Conservation (phyloP, 169 alveolate genomes). For the Plasmodium gallinaceum region DNA sequence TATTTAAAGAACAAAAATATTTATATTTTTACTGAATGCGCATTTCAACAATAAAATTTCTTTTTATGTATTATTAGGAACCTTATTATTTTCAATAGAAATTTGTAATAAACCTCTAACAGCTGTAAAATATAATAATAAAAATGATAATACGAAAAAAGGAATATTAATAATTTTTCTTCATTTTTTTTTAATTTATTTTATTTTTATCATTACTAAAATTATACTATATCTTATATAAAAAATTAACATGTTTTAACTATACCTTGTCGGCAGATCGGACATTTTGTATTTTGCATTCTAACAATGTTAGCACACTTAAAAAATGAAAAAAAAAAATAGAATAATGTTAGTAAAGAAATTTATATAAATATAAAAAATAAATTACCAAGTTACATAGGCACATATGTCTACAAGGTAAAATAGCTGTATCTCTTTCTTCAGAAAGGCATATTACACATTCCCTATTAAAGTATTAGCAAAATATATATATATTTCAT, state of each 20-base stretch:
- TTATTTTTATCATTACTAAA: not conserved
- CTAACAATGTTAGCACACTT: conserved; percentile 85
- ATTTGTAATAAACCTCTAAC: conserved; percentile 48
- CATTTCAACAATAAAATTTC: not conserved
- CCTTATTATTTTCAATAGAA: conserved; percentile 28
- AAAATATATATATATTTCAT: not conserved
- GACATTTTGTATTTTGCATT: conserved; percentile 84
- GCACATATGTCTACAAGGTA: conserved; percentile 89
- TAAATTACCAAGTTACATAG: conserved; percentile 83
- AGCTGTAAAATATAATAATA: conserved; percentile 11
- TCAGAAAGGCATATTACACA: conserved; percentile 87
- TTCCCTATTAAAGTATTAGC: conserved; percentile 66
- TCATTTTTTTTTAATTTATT: not conserved
- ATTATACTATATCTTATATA: not conserved
- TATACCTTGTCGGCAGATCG: conserved; percentile 84
- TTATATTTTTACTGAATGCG: not conserved
- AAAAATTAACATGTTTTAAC: not conserved
- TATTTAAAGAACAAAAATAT: too few species aligned
- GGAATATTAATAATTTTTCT: not conserved
- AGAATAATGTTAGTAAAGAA: not conserved
- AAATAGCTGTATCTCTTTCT: conserved; percentile 81
- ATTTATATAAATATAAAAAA: not conserved
- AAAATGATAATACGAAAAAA: not conserved
- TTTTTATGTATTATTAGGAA: too few species aligned
- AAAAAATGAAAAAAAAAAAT: not conserved